These are phyloP conservation scores for Pseudogymnoascus sp. DNA, from an alignment of 2,329 filamentous ascomycete genomes.

Conservation along the genomic window DNA sequence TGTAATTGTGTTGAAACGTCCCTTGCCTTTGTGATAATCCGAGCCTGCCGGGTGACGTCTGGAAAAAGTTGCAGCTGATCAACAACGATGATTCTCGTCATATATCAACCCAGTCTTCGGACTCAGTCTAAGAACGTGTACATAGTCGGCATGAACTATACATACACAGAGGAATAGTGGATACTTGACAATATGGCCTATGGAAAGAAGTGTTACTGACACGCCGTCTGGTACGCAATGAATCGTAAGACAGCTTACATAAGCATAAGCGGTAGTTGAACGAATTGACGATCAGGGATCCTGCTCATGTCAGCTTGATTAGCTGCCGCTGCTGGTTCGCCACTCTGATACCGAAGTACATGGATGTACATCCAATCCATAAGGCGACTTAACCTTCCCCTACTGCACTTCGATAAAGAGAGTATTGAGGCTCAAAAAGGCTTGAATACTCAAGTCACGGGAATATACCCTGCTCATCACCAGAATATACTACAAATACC, in stretches of 20 bases:
- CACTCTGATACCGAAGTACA: neutral
- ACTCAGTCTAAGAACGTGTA: constrained; percentile 4
- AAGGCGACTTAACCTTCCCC: neutral
- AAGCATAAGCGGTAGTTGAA: neutral
- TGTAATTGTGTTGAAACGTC: neutral
- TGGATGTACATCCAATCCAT: neutral
- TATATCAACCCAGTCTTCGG: neutral
- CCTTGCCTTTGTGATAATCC: constrained; percentile 5
- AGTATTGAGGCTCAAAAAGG: neutral
- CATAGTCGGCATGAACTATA: constrained; percentile 12
- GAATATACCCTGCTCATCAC: neutral
- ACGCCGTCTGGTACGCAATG: neutral
- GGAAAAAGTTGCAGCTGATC: neutral
- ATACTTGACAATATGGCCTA: neutral
- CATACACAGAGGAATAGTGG: neutral
- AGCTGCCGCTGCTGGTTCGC: neutral
- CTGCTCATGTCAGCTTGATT: constrained; percentile 7
- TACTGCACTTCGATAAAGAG: neutral
- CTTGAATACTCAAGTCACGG: neutral
- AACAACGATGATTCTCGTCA: neutral
- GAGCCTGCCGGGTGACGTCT: constrained; percentile 4
- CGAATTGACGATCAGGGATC: neutral
- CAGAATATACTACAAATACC: neutral
- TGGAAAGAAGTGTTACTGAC: neutral
- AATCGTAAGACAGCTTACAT: neutral